Conservation (phyloP, 2,329 filamentous ascomycete genomes). For the Sporothrix euskadiensis region DNA sequence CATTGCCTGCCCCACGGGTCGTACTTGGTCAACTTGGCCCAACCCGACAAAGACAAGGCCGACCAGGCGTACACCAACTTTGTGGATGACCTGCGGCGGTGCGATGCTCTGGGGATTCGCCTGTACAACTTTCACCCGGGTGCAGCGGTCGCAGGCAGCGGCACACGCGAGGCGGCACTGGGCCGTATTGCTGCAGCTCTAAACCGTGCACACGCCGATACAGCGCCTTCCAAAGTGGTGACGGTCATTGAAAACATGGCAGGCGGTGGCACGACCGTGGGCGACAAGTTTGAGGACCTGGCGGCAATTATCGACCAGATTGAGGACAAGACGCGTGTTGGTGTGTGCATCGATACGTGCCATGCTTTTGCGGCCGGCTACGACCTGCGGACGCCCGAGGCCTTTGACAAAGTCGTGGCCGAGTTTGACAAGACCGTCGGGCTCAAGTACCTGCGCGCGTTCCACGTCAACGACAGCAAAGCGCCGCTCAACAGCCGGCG, state of each 20-base stretch:
- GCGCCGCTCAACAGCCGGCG: constrained; percentile 78
- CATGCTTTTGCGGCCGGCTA: constrained; percentile 95
- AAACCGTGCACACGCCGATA: constrained; percentile 78
- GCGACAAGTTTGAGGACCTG: constrained; percentile 81
- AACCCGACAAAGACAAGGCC: constrained; percentile 75
- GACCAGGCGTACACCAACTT: constrained; percentile 84
- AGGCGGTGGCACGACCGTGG: constrained; percentile 82
- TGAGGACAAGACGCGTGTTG: constrained; percentile 78
- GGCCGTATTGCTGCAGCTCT: constrained; percentile 77
- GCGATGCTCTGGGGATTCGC: constrained; percentile 79
- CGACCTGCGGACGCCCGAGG: constrained; percentile 74
- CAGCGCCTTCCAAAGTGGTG: constrained; percentile 62
- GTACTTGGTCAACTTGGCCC: constrained; percentile 94
- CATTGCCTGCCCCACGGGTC: constrained; percentile 90
- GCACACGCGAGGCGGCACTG: constrained; percentile 68
- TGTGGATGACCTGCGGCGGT: constrained; percentile 82
- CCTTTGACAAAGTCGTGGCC: constrained; percentile 71
- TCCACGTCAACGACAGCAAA: constrained; percentile 96
- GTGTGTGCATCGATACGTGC: constrained; percentile 95
- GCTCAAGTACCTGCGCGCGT: constrained; percentile 73
- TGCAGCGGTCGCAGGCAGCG: constrained; percentile 66
- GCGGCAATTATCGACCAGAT: constrained; percentile 78
- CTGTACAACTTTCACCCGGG: constrained; percentile 99
- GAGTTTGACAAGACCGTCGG: constrained; percentile 80
- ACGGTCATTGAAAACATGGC: constrained; percentile 97